phyloP scores from a whole-genome alignment of 2,329 filamentous ascomycete genomes.

The Alternaria tenuissima region DNA sequence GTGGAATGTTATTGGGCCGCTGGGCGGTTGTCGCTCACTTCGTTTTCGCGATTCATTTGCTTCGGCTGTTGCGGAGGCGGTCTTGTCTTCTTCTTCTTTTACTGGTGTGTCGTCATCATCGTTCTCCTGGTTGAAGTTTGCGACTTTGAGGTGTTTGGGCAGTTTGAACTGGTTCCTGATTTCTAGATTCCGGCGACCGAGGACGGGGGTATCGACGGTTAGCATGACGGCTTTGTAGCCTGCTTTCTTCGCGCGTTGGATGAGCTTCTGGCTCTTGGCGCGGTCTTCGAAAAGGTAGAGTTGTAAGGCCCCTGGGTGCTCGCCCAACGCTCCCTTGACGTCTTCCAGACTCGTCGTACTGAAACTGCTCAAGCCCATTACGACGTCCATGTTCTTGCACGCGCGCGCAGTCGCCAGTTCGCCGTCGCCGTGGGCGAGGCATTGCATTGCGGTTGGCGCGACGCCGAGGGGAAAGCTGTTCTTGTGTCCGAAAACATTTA shows the following conservation, averaged over 20 bases:
- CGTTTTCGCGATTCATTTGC: conserved; percentile 7
- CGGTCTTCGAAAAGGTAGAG: conserved; percentile 54
- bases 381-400: conserved; percentile 49
- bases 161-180: conserved; percentile 40
- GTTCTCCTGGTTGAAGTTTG: conserved; percentile 30
- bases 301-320: conserved; percentile 47
- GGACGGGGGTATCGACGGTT: conserved; percentile 36
- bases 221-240: conserved; percentile 38
- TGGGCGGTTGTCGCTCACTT: conserved; percentile 18
- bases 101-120: not conserved
- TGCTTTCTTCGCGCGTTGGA: conserved; percentile 35
- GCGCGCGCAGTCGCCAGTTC: conserved; percentile 54
- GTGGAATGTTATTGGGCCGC: conserved; percentile 27
- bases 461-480: conserved; percentile 53
- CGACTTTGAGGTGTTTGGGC: conserved; percentile 31
- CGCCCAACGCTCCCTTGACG: conserved; percentile 57
- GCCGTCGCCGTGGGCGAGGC: conserved; percentile 55
- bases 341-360: conserved; percentile 54
- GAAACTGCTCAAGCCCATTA: conserved; percentile 50
- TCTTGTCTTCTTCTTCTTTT: not conserved
- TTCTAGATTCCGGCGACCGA: conserved; percentile 33
- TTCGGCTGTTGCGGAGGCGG: not conserved
- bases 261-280: conserved; percentile 25
- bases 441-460: conserved; percentile 54
- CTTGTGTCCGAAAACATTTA: conserved; percentile 26